Evolutionary conservation across 768 basidiomycete genomes (phyloP), one percentile per base, ranked within the genome.

Genomic region (Macrolepiota albuminosa): DNA sequence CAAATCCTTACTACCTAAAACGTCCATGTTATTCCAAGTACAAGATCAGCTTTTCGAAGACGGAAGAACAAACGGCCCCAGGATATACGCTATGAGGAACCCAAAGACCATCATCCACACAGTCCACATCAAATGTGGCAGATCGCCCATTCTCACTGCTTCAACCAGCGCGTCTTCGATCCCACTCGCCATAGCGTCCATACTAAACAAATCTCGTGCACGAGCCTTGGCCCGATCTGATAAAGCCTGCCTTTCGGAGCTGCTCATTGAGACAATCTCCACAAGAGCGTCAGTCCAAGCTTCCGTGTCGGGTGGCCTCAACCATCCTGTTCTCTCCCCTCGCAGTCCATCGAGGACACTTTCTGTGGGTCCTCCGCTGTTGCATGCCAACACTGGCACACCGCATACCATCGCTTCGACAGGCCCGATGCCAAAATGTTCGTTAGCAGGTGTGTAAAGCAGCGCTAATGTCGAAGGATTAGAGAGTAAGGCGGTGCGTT

Each of bases 371-470:
- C 96, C 96, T 16, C 92, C 93, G 59, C 83, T 87, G 68, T 92
- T 75, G 66, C 89, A 93, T 0, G 95, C 95, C 21, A 99, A 74
- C 1, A 98, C 89, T 0, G 95, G 94, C 0, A 98, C 71, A 3
- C 94, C 93, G 50, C 91, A 95, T 8, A 86, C 82, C 94, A 98
- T 98, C 0, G 85, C 95, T 71, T 99, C 96, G 3, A 98, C 83
- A 2, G 97, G 96, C 0, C 89, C 95, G 64, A 99, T 98, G 1
- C 96, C 97, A 70, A 98, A 97, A 71, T 99, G 96, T 67, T 99
- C 96, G 71, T 96, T 96, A 8, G 83, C 76, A 0, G 96, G 97
- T 0, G 96, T 99, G 71, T 99, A 99, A 7, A 99, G 80, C 0
- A 98, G 78, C 0, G 84, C 91, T 16, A 84, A 72, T 0, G 93